Conservation (phyloP, 1,139 yeast genomes). For the Yamadazyma epiphylla region DNA sequence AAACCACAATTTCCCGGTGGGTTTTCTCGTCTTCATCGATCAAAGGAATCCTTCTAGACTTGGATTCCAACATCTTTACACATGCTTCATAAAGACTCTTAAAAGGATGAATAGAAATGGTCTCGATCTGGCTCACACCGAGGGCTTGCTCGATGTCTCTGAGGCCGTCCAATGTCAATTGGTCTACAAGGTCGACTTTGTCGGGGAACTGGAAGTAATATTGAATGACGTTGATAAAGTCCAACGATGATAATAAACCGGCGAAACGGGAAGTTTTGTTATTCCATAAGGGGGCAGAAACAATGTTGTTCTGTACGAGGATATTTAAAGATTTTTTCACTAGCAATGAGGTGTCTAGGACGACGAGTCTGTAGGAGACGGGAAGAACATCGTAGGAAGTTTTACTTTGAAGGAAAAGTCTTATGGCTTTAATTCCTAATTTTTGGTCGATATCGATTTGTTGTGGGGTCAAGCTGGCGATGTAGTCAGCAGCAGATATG, state of each 20-base stretch:
- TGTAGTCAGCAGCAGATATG: constrained; percentile 35
- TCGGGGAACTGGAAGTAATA: constrained; percentile 92
- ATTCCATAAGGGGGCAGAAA: constrained; percentile 97
- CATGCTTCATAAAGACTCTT: constrained; percentile 91
- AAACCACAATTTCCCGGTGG: constrained; percentile 88
- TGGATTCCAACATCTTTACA: constrained; percentile 82
- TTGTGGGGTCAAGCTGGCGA: constrained; percentile 37
- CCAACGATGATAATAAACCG: constrained; percentile 87
- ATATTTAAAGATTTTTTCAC: constrained; percentile 91
- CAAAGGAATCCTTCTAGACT: constrained; percentile 90
- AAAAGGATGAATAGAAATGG: constrained; percentile 87
- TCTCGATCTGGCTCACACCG: constrained; percentile 86
- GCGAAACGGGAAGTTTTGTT: constrained; percentile 86
- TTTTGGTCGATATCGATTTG: constrained; percentile 58
- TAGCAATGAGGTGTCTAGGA: constrained; percentile 84
- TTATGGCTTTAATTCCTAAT: constrained; percentile 70
- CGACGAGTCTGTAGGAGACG: constrained; percentile 88
- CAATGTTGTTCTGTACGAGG: constrained; percentile 87
- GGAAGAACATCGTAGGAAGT: constrained; percentile 97
- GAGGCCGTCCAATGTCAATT: constrained; percentile 78
- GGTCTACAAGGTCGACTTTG: constrained; percentile 84
- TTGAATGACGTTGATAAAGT: constrained; percentile 92
- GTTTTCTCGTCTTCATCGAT: constrained; percentile 94
- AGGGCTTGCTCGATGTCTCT: constrained; percentile 83
- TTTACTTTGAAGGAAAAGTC: constrained; percentile 81